Percentiles rank a stretch among this genome's conserved stretches.
phyloP scores from a whole-genome alignment of 2,329 filamentous ascomycete species.

The Aspergillaceae sp. region DNA sequence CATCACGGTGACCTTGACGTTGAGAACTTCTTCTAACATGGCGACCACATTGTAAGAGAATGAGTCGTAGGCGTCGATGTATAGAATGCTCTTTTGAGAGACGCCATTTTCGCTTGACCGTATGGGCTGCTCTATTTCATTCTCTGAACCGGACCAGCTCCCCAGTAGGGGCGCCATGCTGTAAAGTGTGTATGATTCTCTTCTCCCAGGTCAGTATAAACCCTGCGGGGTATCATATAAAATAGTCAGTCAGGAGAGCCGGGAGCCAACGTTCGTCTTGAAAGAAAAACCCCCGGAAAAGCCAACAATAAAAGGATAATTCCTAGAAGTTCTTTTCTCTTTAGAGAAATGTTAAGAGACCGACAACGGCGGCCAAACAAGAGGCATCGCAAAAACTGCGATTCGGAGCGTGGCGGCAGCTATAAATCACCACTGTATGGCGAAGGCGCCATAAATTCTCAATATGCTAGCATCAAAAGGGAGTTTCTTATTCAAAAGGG shows the following conservation, averaged over 20 bases:
- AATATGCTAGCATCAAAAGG: background rate
- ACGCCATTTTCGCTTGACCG: background rate
- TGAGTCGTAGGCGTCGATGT: conserved; percentile 92
- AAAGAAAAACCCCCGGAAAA: no score
- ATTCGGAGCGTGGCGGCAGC: background rate
- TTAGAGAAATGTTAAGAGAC: no score
- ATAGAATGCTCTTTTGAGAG: conserved; percentile 52
- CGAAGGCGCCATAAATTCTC: no score
- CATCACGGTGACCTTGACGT: conserved; percentile 60
- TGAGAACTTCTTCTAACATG: conserved; percentile 62
- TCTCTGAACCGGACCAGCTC: conserved; percentile 12
- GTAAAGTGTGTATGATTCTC: background rate
- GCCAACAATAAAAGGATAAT: no score
- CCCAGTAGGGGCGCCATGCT: conserved; percentile 25
- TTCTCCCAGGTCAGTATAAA: background rate
- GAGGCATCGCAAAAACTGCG: background rate
- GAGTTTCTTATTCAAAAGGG: background rate
- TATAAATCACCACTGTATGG: no score
- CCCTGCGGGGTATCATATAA: background rate
- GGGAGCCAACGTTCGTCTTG: no score
- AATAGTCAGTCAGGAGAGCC: background rate
- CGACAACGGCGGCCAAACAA: background rate
- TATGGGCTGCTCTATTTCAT: background rate
- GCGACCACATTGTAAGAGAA: conserved; percentile 93
- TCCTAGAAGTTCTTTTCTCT: no score